Conservation (phyloP, 805 yeast genomes). For the Kuraishia hungarica region DNA sequence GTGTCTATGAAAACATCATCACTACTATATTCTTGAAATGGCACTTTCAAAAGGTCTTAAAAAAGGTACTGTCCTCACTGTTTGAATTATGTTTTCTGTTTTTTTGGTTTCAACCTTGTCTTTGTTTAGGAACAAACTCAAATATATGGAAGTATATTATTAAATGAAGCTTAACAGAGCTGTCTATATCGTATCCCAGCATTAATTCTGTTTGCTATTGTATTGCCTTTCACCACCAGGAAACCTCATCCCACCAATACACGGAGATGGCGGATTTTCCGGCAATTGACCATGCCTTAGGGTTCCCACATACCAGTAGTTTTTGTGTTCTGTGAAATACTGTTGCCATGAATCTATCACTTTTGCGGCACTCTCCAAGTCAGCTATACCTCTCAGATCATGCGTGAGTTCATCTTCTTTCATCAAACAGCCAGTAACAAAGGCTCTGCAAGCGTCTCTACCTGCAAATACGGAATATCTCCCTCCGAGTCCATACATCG, state of each 20-base stretch:
- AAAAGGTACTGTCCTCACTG: neutral
- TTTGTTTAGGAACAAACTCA: neutral
- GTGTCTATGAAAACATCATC: neutral
- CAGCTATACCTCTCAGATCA: slow-evolving; percentile 56
- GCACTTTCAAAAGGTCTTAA: neutral
- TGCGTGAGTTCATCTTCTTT: slow-evolving; percentile 48
- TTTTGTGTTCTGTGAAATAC: slow-evolving; percentile 33
- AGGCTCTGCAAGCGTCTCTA: slow-evolving; percentile 59
- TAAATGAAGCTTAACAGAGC: too few species aligned
- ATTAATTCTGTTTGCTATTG: too few species aligned
- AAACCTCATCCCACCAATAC: slow-evolving; percentile 18
- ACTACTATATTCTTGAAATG: neutral
- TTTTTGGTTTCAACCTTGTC: neutral
- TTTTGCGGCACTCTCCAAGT: slow-evolving; percentile 16
- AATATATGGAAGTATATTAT: neutral
- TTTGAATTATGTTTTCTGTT: neutral
- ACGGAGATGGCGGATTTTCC: slow-evolving; percentile 45
- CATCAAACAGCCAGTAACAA: slow-evolving; percentile 60
- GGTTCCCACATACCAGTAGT: slow-evolving; percentile 57
- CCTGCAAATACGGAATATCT: slow-evolving; percentile 53
- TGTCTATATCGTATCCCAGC: too few species aligned
- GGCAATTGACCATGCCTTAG: slow-evolving; percentile 35
- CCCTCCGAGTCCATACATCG: slow-evolving; percentile 52
- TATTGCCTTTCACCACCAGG: slow-evolving; percentile 2
- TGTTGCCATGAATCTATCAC: slow-evolving; percentile 44